A percentile compares a stretch with the other conserved stretches of the same genome.
These are phyloP conservation scores for Alternaria sp. DNA, from an alignment of 2,329 filamentous ascomycete species.

Conservation along the genomic window DNA sequence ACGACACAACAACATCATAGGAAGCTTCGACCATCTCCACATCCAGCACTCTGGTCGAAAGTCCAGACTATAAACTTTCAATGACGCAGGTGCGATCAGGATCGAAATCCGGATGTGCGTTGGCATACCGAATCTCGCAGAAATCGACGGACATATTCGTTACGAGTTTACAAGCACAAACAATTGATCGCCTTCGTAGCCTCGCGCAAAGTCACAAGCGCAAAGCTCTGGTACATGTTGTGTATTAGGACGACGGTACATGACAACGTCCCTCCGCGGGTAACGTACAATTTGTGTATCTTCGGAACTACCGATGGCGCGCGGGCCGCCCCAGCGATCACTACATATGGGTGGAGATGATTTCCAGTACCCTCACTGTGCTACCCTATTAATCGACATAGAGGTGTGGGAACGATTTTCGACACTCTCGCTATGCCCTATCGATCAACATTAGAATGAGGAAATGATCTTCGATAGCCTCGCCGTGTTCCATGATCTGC, in stretches of 20 bases:
- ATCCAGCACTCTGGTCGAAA: not conserved
- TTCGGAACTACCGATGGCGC: not conserved
- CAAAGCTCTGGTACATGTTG: not conserved
- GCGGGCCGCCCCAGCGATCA: not conserved
- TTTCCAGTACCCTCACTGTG: not conserved
- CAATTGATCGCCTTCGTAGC: not conserved
- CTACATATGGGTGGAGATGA: not conserved
- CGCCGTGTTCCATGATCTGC: not conserved
- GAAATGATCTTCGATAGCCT: not conserved
- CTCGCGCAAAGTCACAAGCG: not conserved
- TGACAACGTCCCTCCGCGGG: not conserved
- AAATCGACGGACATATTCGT: not conserved
- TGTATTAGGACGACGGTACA: not conserved
- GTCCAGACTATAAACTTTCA: not conserved
- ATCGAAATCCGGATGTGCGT: not conserved
- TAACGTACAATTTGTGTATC: not conserved
- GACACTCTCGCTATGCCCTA: not conserved
- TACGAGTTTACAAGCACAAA: not conserved
- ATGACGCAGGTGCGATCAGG: not conserved
- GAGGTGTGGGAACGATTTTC: not conserved
- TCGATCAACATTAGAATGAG: not conserved
- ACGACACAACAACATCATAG: not conserved
- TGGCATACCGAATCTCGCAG: not conserved
- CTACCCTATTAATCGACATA: not conserved
- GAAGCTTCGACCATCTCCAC: not conserved